A percentile compares a stretch with the other conserved stretches of the same genome.
phyloP scores from a whole-genome alignment of 495 filamentous ascomycete species.

The Cladorrhinum samala region DNA sequence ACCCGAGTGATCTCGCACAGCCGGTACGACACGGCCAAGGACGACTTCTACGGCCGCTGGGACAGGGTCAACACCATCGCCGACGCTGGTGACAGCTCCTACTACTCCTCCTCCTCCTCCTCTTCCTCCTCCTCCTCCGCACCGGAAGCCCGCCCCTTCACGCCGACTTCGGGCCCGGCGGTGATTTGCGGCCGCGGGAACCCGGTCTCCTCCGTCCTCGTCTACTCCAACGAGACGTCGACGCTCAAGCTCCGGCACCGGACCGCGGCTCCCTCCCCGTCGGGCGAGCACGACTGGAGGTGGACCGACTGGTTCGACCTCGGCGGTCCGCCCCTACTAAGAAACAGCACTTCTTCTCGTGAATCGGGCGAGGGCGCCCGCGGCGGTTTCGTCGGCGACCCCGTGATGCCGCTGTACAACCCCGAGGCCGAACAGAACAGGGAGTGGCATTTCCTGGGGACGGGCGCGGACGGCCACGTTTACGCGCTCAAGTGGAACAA shows the following conservation, averaged over 20 bases:
- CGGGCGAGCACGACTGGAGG: too few species aligned
- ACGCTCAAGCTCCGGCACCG: not conserved
- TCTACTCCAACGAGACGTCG: not conserved
- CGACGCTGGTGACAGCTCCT: too few species aligned
- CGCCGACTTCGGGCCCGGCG: too few species aligned
- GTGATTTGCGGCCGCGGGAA: not conserved
- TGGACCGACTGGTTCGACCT: not conserved
- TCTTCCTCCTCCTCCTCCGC: too few species aligned
- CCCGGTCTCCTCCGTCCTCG: not conserved
- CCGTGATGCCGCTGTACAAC: not conserved
- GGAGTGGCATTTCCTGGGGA: not conserved
- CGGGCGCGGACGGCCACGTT: not conserved
- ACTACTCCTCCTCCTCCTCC: too few species aligned
- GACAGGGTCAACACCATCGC: too few species aligned
- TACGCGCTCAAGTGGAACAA: not conserved
- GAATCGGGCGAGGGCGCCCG: too few species aligned
- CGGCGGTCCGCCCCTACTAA: too few species aligned
- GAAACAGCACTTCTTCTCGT: too few species aligned
- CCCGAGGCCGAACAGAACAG: not conserved
- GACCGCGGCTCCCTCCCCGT: not conserved
- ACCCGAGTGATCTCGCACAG: too few species aligned
- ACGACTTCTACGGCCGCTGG: too few species aligned
- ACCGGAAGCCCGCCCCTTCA: not conserved
- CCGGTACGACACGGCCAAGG: too few species aligned
- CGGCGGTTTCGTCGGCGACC: not conserved